These are phyloP conservation scores for Solanum appendiculatum DNA, from an alignment of 257 asterid species.

Conservation along the genomic window DNA sequence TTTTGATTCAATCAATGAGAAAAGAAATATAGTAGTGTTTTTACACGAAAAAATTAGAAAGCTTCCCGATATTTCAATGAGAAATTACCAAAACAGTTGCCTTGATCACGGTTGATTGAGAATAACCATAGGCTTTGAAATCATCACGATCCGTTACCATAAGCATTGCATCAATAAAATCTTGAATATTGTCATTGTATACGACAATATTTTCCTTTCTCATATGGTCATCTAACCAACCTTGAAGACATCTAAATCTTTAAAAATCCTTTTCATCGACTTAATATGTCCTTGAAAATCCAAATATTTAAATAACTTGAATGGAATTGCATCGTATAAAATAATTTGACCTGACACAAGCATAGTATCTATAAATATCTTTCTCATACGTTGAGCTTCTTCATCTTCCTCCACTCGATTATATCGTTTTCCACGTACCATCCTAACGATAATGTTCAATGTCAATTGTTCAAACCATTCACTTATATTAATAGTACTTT, in stretches of 20 bases:
- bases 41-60: too few relatives aligned
- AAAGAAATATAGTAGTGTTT: too few relatives aligned
- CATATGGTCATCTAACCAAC: slow-evolving; percentile 29
- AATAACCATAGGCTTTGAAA: neutral
- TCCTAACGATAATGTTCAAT: slow-evolving; percentile 6
- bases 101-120: neutral
- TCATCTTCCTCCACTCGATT: neutral
- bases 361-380: slow-evolving; percentile 20
- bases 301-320: slow-evolving; percentile 23
- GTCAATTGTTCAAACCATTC: slow-evolving; percentile 27
- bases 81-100: neutral
- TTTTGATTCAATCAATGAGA: too few relatives aligned
- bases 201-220: neutral
- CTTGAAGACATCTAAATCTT: neutral
- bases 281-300: slow-evolving; percentile 31
- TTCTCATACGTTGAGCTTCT: slow-evolving; percentile 10
- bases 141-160: neutral
- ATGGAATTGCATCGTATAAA: slow-evolving; percentile 24
- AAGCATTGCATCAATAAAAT: slow-evolving; percentile 45
- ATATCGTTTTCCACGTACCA: slow-evolving; percentile 25
- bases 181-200: slow-evolving; percentile 8
- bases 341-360: slow-evolving; percentile 13
- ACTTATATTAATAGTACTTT: slow-evolving; percentile 17
- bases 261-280: slow-evolving; percentile 24
- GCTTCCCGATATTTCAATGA: too few relatives aligned